Conservation (phyloP, 2,329 filamentous ascomycete species). For the Venturia effusa region DNA sequence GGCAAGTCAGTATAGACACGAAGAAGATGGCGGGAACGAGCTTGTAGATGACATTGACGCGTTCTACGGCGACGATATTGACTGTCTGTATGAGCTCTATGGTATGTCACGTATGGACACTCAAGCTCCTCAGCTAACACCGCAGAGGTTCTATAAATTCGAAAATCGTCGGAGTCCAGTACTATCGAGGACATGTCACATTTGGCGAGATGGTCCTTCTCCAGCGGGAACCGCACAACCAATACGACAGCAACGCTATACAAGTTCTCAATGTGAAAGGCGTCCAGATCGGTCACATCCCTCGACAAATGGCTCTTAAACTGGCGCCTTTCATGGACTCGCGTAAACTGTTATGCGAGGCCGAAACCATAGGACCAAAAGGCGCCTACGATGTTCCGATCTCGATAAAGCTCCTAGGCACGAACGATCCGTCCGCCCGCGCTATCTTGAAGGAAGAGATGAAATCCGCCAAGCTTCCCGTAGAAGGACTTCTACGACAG, state of each 20-base stretch:
- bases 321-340: conserved; percentile 54
- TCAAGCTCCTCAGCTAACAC: background rate
- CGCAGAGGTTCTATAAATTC: conserved; percentile 12
- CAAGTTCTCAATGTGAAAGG: conserved; percentile 66
- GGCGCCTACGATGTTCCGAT: conserved; percentile 62
- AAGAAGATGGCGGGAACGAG: conserved; percentile 9
- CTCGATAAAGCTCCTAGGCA: conserved; percentile 57
- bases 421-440: conserved; percentile 36
- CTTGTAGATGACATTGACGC: conserved; percentile 4
- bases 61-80: background rate
- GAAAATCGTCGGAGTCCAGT: conserved; percentile 48
- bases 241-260: conserved; percentile 66
- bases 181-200: conserved; percentile 25
- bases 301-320: conserved; percentile 55
- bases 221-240: conserved; percentile 54
- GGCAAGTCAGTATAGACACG: conserved; percentile 6
- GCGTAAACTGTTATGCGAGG: conserved; percentile 51
- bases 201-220: conserved; percentile 23
- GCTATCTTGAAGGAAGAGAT: conserved; percentile 40
- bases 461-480: conserved; percentile 52
- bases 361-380: conserved; percentile 55
- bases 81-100: conserved; percentile 2
- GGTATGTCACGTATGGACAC: background rate
- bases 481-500: conserved; percentile 30
- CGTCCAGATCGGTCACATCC: conserved; percentile 65